phyloP scores from a whole-genome alignment of 441 rosid genomes.

The Populus trichocarpa region DNA sequence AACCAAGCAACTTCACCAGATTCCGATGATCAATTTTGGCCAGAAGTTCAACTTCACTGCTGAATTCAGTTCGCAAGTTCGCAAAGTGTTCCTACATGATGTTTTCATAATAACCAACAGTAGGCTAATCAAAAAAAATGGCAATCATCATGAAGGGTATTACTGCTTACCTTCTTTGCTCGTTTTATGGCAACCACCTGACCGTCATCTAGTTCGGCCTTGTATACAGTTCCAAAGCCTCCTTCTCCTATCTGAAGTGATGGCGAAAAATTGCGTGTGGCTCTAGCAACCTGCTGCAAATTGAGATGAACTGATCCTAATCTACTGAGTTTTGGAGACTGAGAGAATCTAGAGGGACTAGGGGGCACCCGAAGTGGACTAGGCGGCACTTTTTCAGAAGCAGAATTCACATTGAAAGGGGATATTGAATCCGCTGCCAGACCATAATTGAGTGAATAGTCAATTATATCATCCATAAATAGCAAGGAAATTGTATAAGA shows the following conservation, averaged over 20 bases:
- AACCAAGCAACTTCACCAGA: conserved; percentile 90
- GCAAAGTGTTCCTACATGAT: conserved; percentile 65
- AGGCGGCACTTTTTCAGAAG: conserved; percentile 59
- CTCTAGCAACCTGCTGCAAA: conserved; percentile 54
- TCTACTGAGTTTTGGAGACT: conserved; percentile 66
- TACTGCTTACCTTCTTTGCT: conserved; percentile 74
- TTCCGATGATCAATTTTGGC: conserved; percentile 85
- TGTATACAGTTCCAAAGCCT: conserved; percentile 87
- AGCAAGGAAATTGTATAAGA: not conserved
- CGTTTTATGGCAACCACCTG: conserved; percentile 91
- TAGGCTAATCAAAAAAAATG: conserved; percentile 8
- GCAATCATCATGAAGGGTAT: conserved; percentile 1
- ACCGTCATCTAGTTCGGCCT: conserved; percentile 61
- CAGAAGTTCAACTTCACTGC: conserved; percentile 90
- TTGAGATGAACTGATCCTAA: conserved; percentile 59
- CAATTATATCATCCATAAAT: conserved; percentile 7
- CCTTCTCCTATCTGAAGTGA: conserved; percentile 72
- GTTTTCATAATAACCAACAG: conserved; percentile 20
- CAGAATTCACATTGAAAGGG: conserved; percentile 45
- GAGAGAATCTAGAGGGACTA: conserved; percentile 78
- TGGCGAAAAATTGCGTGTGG: conserved; percentile 74
- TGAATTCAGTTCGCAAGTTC: conserved; percentile 65
- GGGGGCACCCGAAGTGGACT: conserved; percentile 78
- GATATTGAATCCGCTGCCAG: conserved; percentile 63
- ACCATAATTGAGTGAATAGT: conserved; percentile 22